These are phyloP conservation scores for Staphylotrichum longicolle DNA, from an alignment of 495 filamentous ascomycete genomes.

Conservation along the genomic window DNA sequence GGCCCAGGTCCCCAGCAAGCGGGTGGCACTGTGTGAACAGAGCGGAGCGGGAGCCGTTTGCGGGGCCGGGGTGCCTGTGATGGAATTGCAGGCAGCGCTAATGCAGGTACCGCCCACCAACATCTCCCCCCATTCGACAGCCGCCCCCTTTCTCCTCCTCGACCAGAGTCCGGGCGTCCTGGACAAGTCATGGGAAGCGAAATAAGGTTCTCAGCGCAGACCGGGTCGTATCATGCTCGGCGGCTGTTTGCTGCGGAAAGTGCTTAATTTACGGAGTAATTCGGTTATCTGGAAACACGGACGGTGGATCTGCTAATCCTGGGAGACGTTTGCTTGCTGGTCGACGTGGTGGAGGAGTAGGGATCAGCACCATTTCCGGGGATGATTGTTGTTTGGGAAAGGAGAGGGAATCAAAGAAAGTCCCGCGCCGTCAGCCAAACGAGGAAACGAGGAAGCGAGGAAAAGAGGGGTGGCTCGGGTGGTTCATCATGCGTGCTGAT, in stretches of 20 bases:
- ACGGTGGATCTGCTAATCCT: not conserved
- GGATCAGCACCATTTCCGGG: conserved; percentile 1
- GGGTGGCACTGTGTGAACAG: conserved; percentile 9
- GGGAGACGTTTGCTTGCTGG: not conserved
- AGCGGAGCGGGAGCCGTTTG: not conserved
- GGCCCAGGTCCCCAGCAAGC: not conserved
- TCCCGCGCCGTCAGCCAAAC: not conserved
- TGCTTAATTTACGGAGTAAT: conserved; percentile 16
- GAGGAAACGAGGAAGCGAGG: not conserved
- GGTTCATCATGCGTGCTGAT: not conserved
- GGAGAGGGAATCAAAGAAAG: too few relatives aligned
- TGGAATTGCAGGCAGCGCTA: conserved; percentile 15
- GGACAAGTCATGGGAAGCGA: too few relatives aligned
- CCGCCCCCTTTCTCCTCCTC: conserved; percentile 3
- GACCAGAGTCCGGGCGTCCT: not conserved
- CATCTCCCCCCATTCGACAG: conserved; percentile 17
- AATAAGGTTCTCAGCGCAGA: not conserved
- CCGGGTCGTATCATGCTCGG: conserved; percentile 7
- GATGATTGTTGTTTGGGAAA: not conserved
- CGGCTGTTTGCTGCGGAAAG: conserved; percentile 22
- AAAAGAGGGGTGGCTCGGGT: too few relatives aligned
- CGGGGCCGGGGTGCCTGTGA: not conserved
- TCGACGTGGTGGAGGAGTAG: not conserved
- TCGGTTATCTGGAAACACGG: not conserved
- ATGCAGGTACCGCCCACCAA: conserved; percentile 26